Evolutionary conservation across 2,329 filamentous ascomycete genomes (phyloP), one percentile per base, ranked within the genome.

Genomic region (Pyrenochaeta sp.): DNA sequence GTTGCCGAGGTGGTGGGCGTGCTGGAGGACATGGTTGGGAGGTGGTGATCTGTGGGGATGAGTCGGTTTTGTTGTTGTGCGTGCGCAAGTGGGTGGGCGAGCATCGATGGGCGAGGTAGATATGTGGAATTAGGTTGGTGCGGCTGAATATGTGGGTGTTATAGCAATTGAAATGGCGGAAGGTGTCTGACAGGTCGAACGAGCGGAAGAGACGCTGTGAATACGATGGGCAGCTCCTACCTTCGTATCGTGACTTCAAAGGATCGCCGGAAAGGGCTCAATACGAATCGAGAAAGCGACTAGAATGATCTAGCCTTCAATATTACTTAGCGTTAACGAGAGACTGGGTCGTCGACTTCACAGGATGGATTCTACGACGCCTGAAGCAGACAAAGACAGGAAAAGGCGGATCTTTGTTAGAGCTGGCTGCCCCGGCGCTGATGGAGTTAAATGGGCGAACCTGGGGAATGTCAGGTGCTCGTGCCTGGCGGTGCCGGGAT

Each of bases 1-100:
- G 59, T 58, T 37, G 64, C 28, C 30, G 58, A 39, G 2, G 50
- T 9, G n/a, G 45, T 28, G 46, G 45, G 19, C 19, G 19, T 19
- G 19, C 19, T 51, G 32, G 52, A 19, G 19, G 54, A 46, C 50
- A 59, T 56, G 13, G 15, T 49, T 10, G 30, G 32, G 32, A 19
- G 4, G 10, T 13, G 32, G 45, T 22, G 36, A 12, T 34, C n/a
- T n/a, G n/a, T 39, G 36, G n/a, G 24, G 13, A 27, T 49, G 34
- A 49, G 37, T 15, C 34, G 42, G 43, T 52, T 37, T 10, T 51
- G 48, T 45, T 52, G 44, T 13, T 48, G 43, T 45, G 48, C 22
- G 24, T 43, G 15, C 27, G 30, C 22, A 27, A 13, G 24, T 43
- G 25, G 42, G 36, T 39, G 9, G 5, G 28, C 15, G 15, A 6